Evolutionary conservation across 768 basidiomycete genomes (phyloP).

Genomic region (Termitomyces sp.): DNA sequence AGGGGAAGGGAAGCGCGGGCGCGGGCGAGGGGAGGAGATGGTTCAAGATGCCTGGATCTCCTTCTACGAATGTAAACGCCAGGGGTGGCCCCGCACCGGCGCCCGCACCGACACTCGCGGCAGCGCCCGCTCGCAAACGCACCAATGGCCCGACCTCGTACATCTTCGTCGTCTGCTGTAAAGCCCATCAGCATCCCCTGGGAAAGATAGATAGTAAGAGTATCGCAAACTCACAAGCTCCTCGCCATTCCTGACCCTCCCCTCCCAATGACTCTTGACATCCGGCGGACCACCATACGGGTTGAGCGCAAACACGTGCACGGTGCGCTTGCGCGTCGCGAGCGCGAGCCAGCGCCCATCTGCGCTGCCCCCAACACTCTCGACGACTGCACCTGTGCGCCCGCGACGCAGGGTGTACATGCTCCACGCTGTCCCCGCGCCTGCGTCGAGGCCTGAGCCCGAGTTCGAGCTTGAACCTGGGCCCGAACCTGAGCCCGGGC

Average conservation of each 20-base stretch:
- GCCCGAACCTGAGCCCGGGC: no score
- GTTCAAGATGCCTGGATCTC: constrained; percentile 23
- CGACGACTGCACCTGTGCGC: constrained; percentile 59
- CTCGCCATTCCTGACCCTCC: constrained; percentile 47
- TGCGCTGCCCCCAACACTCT: constrained; percentile 42
- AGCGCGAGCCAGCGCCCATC: constrained; percentile 70
- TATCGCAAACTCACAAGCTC: constrained; percentile 35
- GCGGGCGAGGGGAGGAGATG: constrained; percentile 27
- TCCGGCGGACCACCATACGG: constrained; percentile 72
- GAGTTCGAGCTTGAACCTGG: no score
- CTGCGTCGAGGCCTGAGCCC: not conserved
- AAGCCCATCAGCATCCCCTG: not conserved
- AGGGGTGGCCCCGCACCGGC: constrained; percentile 37
- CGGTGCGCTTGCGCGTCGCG: constrained; percentile 55
- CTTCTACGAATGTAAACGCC: constrained; percentile 50
- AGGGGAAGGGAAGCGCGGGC: constrained; percentile 1
- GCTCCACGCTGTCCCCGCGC: constrained; percentile 29
- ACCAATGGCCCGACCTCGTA: constrained; percentile 50
- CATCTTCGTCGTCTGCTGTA: constrained; percentile 47
- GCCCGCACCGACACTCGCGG: no score
- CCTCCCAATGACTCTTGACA: constrained; percentile 53
- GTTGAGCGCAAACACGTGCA: constrained; percentile 73
- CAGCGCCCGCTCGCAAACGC: constrained; percentile 37
- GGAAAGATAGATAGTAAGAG: not conserved
- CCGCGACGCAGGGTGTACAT: constrained; percentile 71